Base-by-base conservation (phyloP, 2,329 filamentous ascomycete species). In the Colletotrichum viniferum region DNA sequence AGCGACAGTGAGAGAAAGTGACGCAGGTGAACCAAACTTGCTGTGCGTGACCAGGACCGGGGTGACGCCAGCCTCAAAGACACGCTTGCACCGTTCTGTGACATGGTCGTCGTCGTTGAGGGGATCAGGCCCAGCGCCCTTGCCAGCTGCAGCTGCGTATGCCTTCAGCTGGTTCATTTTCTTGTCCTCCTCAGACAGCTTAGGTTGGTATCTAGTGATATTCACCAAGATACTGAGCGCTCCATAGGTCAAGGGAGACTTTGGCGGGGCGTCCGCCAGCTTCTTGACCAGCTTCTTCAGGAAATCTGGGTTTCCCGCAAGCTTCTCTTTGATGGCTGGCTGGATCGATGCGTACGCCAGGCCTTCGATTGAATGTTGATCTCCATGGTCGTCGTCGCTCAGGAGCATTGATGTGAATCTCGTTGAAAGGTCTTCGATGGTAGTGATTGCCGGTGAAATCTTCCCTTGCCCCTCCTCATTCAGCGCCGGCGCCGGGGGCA, bases 111-210 rank as follows among this genome's bases (percentile, higher is more conserved):
- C 93, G 76, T 96, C 91, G 73, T 97, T 93, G 0, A 97, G 87
- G 9, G 92, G 91, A 81, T 96, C 92, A 1, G 90, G 87, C 4
- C 89, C 86, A 0, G 88, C 82, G n/a, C 90, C 82, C 76, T 91
- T 90, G 80, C 95, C 96, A 7, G 93, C 92, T 1, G 95, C 94
- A 81, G 98, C 95, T 16, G 97, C 97, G 80, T 98, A 99, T 3
- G 96, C 95, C 86, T 98, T 98, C 60, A 99, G 90, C 82, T 99
- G 95, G 7, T 91, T 91, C 86, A 99, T 95, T 81, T 95, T 95
- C 86, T 96, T 97, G 80, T 98, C 94, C 84, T 99, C 97, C 77
- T 98, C 96, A 0, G 95, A 93, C 55, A 96, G 88, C 9, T 88
- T 87, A 8, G 96, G 96, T 55, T 91, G 90, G 82, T 98, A 98